Percentiles rank a stretch among this genome's conserved stretches.
phyloP scores from a whole-genome alignment of 306 rosid species.

The Cucurbita pepo region DNA sequence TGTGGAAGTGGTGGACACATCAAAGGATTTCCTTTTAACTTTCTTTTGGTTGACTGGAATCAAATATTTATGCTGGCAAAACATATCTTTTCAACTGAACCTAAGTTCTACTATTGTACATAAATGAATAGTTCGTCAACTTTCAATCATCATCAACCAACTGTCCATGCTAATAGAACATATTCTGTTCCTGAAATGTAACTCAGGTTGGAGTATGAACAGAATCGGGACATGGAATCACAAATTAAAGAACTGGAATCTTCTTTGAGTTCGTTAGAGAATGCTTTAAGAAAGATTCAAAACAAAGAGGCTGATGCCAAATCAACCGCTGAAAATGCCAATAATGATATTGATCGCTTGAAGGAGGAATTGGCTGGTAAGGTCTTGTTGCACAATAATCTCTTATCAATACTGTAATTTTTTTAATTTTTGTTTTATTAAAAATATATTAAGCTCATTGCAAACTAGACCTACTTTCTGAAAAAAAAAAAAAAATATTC shows the following conservation, averaged over 20 bases:
- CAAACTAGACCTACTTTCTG: background rate
- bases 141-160: background rate
- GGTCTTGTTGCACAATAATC: background rate
- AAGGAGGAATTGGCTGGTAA: constrained; percentile 71
- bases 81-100: background rate
- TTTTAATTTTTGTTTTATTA: background rate
- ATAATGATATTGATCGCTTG: constrained; percentile 37
- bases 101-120: background rate
- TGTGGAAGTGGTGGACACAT: no score
- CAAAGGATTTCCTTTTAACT: no score
- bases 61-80: no score
- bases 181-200: background rate
- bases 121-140: background rate
- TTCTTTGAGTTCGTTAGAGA: constrained; percentile 40
- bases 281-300: constrained; percentile 48
- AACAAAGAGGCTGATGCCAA: constrained; percentile 61
- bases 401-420: background rate
- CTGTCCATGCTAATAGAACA: background rate
- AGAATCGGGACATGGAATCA: constrained; percentile 74
- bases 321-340: constrained; percentile 48
- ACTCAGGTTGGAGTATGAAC: constrained; percentile 86
- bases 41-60: no score
- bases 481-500: no score
- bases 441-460: background rate
- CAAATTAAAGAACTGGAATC: constrained; percentile 57